Base-by-base conservation (phyloP, 2,329 filamentous ascomycete genomes). In the Cladosporium sp. region DNA sequence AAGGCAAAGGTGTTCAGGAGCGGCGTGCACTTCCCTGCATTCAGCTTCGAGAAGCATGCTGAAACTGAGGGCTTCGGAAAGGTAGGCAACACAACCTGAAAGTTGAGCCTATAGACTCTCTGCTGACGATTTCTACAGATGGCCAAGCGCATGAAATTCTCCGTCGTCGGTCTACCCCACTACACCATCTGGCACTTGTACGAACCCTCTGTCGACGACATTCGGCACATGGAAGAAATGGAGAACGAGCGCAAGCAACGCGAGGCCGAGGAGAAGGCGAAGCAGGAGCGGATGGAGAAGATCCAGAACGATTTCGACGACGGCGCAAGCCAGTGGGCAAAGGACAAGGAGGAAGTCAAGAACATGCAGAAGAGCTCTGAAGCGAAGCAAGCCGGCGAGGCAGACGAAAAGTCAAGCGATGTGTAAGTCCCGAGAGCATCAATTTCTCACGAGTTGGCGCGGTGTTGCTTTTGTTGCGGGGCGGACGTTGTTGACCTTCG, bases 161-260 rank as follows among this genome's bases (percentile, higher is more conserved):
- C 91, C 0, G 93, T 98, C 14, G 87, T 98, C 54, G 93, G 93
- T 32, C 78, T 98, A 43, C 93, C 93, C 6, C 93, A 98, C 68
- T 98, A 98, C 71, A 95, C 90, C 1, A 96, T 98, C 59, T 98
- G 93, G 93, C 93, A 98, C 84, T 78, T 98, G 65, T 98, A 98
- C 75, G 93, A 98, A 71, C 93, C 93, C n/a, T 95, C 89, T 64
- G 88, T 96, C 13, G 93, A 98, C 65, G 93, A 98, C 65, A 88
- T 97, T 58, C 85, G 87, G 55, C 93, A 97, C 66, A 98, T 98
- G 93, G 92, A 91, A 81, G 90, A 96, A 72, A 96, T 97, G 92
- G 92, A 97, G 67, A 78, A 84, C 59, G 91, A 97, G 68, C 83
- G 86, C 52, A 79, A 87, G 58, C 83, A 82, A 22, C 86, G 84